Evolutionary conservation across 148 eudicot species (phyloP).

Genomic region (Persicaria tinctoria): DNA sequence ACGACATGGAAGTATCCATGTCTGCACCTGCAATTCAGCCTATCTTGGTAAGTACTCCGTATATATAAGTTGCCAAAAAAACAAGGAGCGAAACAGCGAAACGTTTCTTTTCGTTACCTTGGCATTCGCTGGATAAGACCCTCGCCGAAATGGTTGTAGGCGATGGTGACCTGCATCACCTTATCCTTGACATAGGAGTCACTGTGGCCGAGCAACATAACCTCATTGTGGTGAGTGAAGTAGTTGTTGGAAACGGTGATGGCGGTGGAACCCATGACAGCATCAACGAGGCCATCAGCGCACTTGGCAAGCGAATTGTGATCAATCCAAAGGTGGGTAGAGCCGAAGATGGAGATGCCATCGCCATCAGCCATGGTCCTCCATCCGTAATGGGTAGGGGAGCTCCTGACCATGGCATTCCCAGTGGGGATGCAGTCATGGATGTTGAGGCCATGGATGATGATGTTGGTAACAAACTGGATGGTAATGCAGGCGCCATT

Average conservation of each 20-base stretch:
- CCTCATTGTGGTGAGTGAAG: constrained; percentile 93
- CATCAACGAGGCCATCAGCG: constrained; percentile 86
- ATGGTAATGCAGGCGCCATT: constrained; percentile 78
- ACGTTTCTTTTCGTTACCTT: constrained; percentile 31
- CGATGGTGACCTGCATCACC: constrained; percentile 83
- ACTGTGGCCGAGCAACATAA: constrained; percentile 82
- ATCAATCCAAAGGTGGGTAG: constrained; percentile 83
- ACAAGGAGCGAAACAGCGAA: background rate
- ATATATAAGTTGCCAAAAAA: background rate
- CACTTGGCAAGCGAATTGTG: constrained; percentile 76
- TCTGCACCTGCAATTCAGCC: constrained; percentile 54
- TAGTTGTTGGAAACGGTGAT: constrained; percentile 82
- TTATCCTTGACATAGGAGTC: constrained; percentile 66
- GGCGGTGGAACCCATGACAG: constrained; percentile 77
- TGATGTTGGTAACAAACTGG: constrained; percentile 66
- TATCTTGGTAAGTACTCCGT: background rate
- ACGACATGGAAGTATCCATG: constrained; percentile 92
- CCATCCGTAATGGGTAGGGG: constrained; percentile 73
- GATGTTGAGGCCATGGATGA: constrained; percentile 75
- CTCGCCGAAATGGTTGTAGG: constrained; percentile 92
- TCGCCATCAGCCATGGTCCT: constrained; percentile 87
- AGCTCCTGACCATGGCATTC: constrained; percentile 85
- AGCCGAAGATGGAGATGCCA: constrained; percentile 71
- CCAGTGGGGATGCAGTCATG: constrained; percentile 85
- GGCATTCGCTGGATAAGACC: constrained; percentile 98